Conservation (phyloP, 192 early-diverging fungal genomes). For the Linderina pennispora region DNA sequence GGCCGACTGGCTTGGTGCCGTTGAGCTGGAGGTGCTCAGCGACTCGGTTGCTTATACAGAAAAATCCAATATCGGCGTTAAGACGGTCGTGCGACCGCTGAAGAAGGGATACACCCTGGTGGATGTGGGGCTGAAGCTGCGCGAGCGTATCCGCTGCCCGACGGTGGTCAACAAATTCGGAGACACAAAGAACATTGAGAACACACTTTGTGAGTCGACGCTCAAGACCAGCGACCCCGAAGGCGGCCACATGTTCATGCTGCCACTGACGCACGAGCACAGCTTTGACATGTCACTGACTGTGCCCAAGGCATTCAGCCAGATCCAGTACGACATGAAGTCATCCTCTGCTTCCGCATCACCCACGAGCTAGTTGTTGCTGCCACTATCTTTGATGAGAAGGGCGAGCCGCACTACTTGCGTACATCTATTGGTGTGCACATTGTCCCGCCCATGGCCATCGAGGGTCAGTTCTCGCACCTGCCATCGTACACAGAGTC, state of each 20-base stretch:
- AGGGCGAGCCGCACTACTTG: constrained; percentile 15
- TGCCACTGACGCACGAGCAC: constrained; percentile 19
- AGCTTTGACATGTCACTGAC: constrained; percentile 16
- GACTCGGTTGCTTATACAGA: constrained; percentile 18
- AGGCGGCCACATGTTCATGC: background rate
- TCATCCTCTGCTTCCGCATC: constrained; percentile 11
- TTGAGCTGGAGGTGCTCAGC: constrained; percentile 25
- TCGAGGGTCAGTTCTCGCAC: constrained; percentile 10
- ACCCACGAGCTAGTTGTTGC: constrained; percentile 34
- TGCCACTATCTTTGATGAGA: constrained; percentile 26
- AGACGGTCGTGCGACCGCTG: constrained; percentile 22
- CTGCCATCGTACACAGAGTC: constrained; percentile 25
- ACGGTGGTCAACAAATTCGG: constrained; percentile 14
- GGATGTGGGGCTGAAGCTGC: constrained; percentile 23
- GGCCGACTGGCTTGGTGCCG: constrained; percentile 36
- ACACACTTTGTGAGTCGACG: constrained; percentile 5
- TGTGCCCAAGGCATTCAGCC: constrained; percentile 17
- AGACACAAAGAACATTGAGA: constrained; percentile 8
- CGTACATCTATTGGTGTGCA: constrained; percentile 17
- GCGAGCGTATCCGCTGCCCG: constrained; percentile 20
- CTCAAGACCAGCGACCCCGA: constrained; percentile 1
- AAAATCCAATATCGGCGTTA: constrained; percentile 17
- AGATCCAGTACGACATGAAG: constrained; percentile 31
- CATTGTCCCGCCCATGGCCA: constrained; percentile 12
- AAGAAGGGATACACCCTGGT: constrained; percentile 25